Evolutionary conservation across 2,329 filamentous ascomycete species (phyloP).

Genomic region (Tolypocladium sp.): DNA sequence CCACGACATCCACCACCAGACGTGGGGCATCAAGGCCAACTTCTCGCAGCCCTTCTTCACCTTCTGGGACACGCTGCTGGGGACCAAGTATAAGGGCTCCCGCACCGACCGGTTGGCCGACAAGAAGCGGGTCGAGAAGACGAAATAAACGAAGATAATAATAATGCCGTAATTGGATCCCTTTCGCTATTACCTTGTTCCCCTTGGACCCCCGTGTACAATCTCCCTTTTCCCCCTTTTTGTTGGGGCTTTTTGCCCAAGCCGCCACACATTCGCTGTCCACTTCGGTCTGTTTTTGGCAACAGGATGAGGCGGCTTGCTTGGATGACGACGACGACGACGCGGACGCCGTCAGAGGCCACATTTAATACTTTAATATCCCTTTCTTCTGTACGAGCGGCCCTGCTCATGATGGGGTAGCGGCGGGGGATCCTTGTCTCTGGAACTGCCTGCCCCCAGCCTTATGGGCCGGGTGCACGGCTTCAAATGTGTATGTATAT

Average conservation of each 20-base stretch:
- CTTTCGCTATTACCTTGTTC: neutral
- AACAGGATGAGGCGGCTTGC: neutral
- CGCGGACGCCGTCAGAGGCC: neutral
- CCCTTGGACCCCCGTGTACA: neutral
- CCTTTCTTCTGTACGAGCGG: neutral
- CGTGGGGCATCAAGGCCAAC: constrained; percentile 97
- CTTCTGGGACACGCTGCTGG: constrained; percentile 80
- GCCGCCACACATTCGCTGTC: neutral
- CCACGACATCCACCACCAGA: constrained; percentile 97
- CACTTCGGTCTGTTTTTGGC: neutral
- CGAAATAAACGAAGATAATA: constrained; percentile 9
- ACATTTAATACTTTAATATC: neutral
- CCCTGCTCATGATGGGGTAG: neutral
- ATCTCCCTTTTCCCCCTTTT: neutral
- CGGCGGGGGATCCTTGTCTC: neutral
- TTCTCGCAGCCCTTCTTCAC: constrained; percentile 90
- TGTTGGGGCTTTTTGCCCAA: no score
- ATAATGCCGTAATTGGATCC: neutral
- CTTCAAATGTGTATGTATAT: neutral
- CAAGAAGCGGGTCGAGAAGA: constrained; percentile 20
- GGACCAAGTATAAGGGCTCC: constrained; percentile 73
- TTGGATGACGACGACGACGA: neutral
- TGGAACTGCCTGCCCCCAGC: neutral
- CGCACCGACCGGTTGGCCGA: constrained; percentile 30
- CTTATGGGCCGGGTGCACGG: neutral